Conservation (phyloP, 2,329 filamentous ascomycete genomes). For the Alternaria triticimaculans region DNA sequence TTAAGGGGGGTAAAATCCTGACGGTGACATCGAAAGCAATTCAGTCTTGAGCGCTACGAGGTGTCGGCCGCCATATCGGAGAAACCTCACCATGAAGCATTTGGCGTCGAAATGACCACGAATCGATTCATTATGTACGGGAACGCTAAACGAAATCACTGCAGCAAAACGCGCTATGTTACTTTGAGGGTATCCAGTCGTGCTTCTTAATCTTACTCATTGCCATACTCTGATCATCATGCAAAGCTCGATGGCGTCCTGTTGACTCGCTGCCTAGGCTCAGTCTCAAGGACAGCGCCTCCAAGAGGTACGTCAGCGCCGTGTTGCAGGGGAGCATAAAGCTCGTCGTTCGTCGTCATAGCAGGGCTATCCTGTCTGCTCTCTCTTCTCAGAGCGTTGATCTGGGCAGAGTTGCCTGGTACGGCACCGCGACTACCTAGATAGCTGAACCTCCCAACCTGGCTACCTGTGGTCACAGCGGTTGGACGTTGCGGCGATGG, state of each 20-base stretch:
- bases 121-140: not conserved
- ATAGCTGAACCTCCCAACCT: conserved; percentile 22
- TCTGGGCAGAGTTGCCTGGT: conserved; percentile 5
- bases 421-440: conserved; percentile 18
- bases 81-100: not conserved
- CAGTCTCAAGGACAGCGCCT: conserved; percentile 15
- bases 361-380: conserved; percentile 17
- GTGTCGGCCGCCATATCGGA: not conserved
- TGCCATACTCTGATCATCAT: not conserved
- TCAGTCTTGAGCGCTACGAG: not conserved
- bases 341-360: conserved; percentile 22
- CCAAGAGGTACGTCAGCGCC: conserved; percentile 21
- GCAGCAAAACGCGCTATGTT: not conserved
- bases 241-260: conserved; percentile 21
- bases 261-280: conserved; percentile 12
- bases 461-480: conserved; percentile 13
- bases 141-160: not conserved
- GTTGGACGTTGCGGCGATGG: conserved; percentile 13
- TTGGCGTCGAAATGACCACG: not conserved
- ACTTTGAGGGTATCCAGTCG: not conserved
- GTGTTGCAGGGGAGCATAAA: conserved; percentile 19
- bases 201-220: not conserved
- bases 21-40: not conserved
- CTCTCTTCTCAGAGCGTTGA: conserved; percentile 5
- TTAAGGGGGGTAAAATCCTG: not conserved